phyloP scores from a whole-genome alignment of 306 rosid species.

The Phaseolus lunatus region DNA sequence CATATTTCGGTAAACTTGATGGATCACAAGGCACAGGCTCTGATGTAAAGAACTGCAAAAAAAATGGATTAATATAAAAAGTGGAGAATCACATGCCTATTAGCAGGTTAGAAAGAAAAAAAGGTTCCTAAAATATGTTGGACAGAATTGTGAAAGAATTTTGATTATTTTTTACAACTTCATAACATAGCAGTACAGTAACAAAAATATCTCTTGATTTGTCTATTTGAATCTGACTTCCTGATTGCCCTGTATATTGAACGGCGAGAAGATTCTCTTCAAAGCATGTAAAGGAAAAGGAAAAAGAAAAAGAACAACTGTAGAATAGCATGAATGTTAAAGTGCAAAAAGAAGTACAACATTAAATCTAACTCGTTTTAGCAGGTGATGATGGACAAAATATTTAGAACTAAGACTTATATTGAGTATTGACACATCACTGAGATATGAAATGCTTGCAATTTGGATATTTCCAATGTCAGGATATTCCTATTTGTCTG shows the following conservation, averaged over 20 bases:
- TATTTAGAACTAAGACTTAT: too few relatives aligned
- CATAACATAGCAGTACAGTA: constrained; percentile 6
- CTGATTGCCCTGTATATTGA: constrained; percentile 25
- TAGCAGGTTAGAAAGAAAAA: constrained; percentile 30
- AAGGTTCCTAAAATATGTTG: constrained; percentile 14
- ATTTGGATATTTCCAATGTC: background rate
- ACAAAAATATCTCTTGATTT: constrained; percentile 22
- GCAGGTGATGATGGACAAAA: too few relatives aligned
- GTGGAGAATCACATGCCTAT: constrained; percentile 37
- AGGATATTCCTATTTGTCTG: background rate
- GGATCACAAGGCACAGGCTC: constrained; percentile 92
- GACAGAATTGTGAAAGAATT: constrained; percentile 14
- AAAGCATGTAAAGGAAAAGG: background rate
- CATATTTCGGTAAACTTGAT: constrained; percentile 88
- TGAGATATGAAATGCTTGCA: too few relatives aligned
- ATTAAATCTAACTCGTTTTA: too few relatives aligned
- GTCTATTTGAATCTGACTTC: constrained; percentile 17
- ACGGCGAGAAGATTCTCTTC: constrained; percentile 14
- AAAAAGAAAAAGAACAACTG: background rate
- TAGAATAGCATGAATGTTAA: background rate
- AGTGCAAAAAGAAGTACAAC: background rate
- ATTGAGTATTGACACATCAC: too few relatives aligned
- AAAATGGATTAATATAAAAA: constrained; percentile 30
- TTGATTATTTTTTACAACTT: constrained; percentile 25
- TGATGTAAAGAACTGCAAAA: constrained; percentile 75